These are phyloP conservation scores for Erucastrum elatum DNA, from an alignment of 345 rosid genomes.

Conservation along the genomic window DNA sequence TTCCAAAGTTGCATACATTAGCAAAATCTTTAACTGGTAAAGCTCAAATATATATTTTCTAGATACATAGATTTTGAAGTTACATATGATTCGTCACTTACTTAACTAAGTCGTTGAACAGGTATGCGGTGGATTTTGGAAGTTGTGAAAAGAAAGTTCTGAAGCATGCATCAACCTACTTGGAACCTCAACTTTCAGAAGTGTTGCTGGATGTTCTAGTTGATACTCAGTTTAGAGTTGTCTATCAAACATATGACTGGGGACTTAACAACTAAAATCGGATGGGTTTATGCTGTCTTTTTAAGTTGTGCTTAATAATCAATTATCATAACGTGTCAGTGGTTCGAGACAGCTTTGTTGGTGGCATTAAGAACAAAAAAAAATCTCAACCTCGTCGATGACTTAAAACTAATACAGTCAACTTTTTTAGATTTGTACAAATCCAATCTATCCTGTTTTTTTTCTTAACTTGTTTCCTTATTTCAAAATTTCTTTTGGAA, in stretches of 20 bases:
- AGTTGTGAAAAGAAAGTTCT: slow-evolving; percentile 66
- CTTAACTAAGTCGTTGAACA: slow-evolving; percentile 17
- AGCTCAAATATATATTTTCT: not conserved
- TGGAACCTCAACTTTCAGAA: slow-evolving; percentile 65
- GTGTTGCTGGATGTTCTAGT: slow-evolving; percentile 64
- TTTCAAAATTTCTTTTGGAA: too few relatives aligned
- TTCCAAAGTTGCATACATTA: slow-evolving; percentile 55
- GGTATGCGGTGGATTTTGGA: slow-evolving; percentile 81
- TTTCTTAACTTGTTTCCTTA: not conserved
- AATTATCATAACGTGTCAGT: not conserved
- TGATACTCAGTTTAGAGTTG: slow-evolving; percentile 61
- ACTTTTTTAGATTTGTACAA: not conserved
- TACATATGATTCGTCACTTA: not conserved
- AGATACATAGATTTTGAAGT: not conserved
- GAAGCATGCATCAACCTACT: slow-evolving; percentile 72
- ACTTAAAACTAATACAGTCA: not conserved
- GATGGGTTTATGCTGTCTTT: not conserved
- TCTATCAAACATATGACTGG: slow-evolving; percentile 79
- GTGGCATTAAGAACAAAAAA: not conserved
- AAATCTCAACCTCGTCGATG: not conserved
- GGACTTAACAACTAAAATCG: slow-evolving; percentile 55
- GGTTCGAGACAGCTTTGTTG: not conserved
- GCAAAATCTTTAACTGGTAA: slow-evolving; percentile 76
- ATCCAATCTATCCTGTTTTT: not conserved
- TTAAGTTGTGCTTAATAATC: not conserved